phyloP scores from a whole-genome alignment of 2,329 filamentous ascomycete species.

The Sporothrix dimorphospora region DNA sequence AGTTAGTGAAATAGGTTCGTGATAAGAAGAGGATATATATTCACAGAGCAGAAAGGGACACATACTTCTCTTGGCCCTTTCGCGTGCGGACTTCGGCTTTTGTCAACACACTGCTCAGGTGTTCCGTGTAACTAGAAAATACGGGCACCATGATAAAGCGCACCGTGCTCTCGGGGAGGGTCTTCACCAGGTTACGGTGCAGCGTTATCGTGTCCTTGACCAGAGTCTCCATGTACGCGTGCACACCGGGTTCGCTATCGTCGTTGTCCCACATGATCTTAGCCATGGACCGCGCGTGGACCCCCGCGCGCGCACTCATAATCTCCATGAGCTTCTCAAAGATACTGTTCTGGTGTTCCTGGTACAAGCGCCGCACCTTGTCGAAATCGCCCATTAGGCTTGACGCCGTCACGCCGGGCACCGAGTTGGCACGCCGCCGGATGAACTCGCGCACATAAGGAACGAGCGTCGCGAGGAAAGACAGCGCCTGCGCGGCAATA shows the following conservation, averaged over 20 bases:
- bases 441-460: constrained; percentile 92
- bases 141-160: constrained; percentile 84
- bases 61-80: constrained; percentile 72
- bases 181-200: constrained; percentile 80
- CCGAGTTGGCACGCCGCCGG: constrained; percentile 68
- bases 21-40: neutral
- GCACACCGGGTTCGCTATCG: constrained; percentile 46
- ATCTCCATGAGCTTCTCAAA: constrained; percentile 94
- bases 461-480: constrained; percentile 83
- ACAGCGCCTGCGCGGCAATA: constrained; percentile 83
- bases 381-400: constrained; percentile 81
- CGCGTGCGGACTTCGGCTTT: constrained; percentile 67
- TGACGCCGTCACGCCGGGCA: constrained; percentile 47
- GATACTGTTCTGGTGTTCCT: constrained; percentile 88
- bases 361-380: constrained; percentile 77
- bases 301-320: constrained; percentile 75
- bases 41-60: constrained; percentile 26
- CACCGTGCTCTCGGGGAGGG: constrained; percentile 76
- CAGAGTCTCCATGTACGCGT: constrained; percentile 82
- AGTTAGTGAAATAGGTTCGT: constrained; percentile 4
- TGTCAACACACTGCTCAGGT: constrained; percentile 72
- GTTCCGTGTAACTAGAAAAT: constrained; percentile 78
- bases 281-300: constrained; percentile 75
- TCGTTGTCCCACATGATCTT: constrained; percentile 72
- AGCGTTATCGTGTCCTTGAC: constrained; percentile 84